Evolutionary conservation across 2,329 filamentous ascomycete species (phyloP), one percentile per base, ranked within the genome.

Genomic region (Stachybotrys echinatus): DNA sequence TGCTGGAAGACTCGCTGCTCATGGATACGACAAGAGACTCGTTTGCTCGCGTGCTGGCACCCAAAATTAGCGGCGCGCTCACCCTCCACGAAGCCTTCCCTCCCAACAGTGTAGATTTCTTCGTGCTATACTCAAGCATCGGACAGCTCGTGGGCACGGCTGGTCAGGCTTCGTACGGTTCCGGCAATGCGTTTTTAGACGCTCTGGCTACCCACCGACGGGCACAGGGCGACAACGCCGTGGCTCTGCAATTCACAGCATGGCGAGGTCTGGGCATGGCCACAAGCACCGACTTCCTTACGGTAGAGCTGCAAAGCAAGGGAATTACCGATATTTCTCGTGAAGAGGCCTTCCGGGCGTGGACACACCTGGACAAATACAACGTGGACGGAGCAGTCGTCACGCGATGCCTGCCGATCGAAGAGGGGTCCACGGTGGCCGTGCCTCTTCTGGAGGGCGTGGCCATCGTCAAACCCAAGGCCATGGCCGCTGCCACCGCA

Each of bases 301-400:
- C 38, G 2, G 40, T 47, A 3, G 52, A 54, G 31, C 40, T 54
- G 3, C 43, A 51, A 14, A 52, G 50, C 34, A 52, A 50, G 45
- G 52, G 52, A 14, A 52, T 54, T 19, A 52, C 52, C 2, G 50
- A 54, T 18, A 44, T 54, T 6, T 49, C 52, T 18, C 12, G 27
- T 21, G 48, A 50, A 10, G 48, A 54, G 20, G 52, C 52, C 3
- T 54, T 54, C 31, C 22, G 20, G 12, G 50, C 50, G 5, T 54
- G 52, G 52, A 31, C 27, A 18, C 52, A 52, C 31, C 42, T 52
- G 12, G 42, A 27, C 34, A 48, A 43, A 18, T 50, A 45, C 38
- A 48, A 54, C 27, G 43, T 50, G 6, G 48, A 40, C 27, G 27
- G 39, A 14, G 52, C 37, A 19, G 52, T 54, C 12, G 50, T 54